These are phyloP conservation scores for Microstegium vimineum DNA, from an alignment of 176 grass and related monocot species.

Conservation along the genomic window DNA sequence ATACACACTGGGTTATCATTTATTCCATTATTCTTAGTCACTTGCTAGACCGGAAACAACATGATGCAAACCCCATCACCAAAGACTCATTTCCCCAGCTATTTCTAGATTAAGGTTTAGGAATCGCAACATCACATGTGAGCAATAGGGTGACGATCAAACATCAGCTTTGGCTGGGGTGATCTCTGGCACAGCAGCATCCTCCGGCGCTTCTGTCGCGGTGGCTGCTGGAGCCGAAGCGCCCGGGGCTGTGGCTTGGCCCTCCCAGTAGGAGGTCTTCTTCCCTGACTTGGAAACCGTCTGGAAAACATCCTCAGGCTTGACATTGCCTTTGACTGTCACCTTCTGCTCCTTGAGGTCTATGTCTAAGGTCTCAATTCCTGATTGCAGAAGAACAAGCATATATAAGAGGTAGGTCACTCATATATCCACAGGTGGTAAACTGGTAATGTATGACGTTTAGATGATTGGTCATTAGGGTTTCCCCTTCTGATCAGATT, in stretches of 20 bases:
- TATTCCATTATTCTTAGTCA: no score
- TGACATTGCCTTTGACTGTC: slow-evolving; percentile 78
- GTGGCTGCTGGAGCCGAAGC: background rate
- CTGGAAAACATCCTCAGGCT: slow-evolving; percentile 70
- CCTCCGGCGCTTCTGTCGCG: background rate
- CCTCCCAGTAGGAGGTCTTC: slow-evolving; percentile 74
- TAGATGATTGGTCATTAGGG: background rate
- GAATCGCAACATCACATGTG: slow-evolving; percentile 12
- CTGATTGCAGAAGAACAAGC: slow-evolving; percentile 33
- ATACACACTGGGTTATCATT: no score
- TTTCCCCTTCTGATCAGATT: background rate
- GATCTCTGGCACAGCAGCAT: background rate
- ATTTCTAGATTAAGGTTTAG: background rate
- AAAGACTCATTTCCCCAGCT: background rate
- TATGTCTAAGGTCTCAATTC: slow-evolving; percentile 81
- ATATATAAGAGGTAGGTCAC: background rate
- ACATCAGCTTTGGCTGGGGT: slow-evolving; percentile 8
- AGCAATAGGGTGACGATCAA: background rate
- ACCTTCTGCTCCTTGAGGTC: slow-evolving; percentile 87
- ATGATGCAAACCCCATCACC: no score
- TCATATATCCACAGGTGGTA: background rate
- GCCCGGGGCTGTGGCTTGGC: background rate
- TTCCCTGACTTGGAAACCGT: slow-evolving; percentile 88
- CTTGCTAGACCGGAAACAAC: no score
- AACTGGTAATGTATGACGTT: background rate